phyloP scores from a whole-genome alignment of 352 stramenopile genomes.

The Elongisporangium prolatum region DNA sequence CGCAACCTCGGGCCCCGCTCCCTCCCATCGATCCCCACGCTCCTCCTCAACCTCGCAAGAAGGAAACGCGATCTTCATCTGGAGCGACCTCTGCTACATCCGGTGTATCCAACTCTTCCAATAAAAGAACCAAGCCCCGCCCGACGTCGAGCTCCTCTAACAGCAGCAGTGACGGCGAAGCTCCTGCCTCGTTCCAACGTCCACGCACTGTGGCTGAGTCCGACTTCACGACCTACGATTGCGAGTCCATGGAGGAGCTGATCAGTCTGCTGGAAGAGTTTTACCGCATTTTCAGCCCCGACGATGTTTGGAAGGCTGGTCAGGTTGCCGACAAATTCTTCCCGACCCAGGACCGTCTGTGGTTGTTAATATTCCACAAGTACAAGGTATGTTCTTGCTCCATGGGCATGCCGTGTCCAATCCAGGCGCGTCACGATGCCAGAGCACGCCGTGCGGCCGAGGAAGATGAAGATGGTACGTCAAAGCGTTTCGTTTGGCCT shows the following conservation, averaged over 20 bases:
- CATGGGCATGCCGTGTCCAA: conserved; percentile 67
- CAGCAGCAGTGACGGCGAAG: conserved; percentile 11
- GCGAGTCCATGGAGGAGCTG: conserved; percentile 72
- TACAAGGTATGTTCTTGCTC: conserved; percentile 83
- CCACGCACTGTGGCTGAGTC: conserved; percentile 71
- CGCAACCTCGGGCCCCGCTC: conserved; percentile 9
- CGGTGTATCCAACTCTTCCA: conserved; percentile 31
- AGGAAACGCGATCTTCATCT: neutral
- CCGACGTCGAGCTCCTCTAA: conserved; percentile 8
- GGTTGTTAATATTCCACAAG: conserved; percentile 85
- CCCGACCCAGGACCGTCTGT: conserved; percentile 64
- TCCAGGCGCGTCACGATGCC: conserved; percentile 59
- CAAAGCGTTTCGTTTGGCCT: conserved; percentile 3
- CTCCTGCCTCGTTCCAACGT: conserved; percentile 12
- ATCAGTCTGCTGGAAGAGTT: conserved; percentile 55
- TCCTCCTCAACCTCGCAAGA: conserved; percentile 16
- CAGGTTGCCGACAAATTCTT: conserved; percentile 85
- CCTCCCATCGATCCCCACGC: conserved; percentile 6
- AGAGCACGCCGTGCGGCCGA: conserved; percentile 31
- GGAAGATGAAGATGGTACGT: conserved; percentile 52
- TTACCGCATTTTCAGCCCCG: conserved; percentile 74
- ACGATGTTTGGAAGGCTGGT: conserved; percentile 75
- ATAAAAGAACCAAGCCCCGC: conserved; percentile 10
- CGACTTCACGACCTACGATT: conserved; percentile 73
- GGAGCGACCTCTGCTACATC: conserved; percentile 6